Percentiles rank a stretch among this genome's conserved stretches.
Evolutionary conservation across 768 basidiomycete species (phyloP).

Genomic region (Exsudoporus frostii): DNA sequence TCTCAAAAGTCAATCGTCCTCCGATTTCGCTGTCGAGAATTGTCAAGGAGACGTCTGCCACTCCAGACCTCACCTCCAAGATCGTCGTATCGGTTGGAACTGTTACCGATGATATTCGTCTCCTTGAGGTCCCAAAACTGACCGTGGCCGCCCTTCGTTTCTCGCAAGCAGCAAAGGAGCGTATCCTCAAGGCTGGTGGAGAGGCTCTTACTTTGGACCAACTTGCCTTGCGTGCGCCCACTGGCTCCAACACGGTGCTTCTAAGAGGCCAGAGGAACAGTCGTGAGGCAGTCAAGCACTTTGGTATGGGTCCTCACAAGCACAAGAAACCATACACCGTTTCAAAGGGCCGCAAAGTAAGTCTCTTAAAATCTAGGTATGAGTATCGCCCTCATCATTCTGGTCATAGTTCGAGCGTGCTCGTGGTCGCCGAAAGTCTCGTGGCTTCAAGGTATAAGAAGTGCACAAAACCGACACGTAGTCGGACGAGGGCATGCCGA

Average conservation of each 20-base stretch:
- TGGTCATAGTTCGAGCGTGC: constrained; percentile 80
- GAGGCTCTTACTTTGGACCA: constrained; percentile 95
- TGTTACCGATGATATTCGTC: constrained; percentile 93
- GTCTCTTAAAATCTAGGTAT: constrained; percentile 3
- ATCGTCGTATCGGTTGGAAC: constrained; percentile 88
- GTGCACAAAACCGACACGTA: constrained; percentile 32
- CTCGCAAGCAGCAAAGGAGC: constrained; percentile 88
- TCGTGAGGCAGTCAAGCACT: constrained; percentile 95
- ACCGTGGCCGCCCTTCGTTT: constrained; percentile 93
- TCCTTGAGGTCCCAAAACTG: constrained; percentile 82
- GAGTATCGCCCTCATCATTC: not conserved
- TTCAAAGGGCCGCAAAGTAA: constrained; percentile 94
- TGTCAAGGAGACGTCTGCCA: constrained; percentile 70
- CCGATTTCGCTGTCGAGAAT: constrained; percentile 95
- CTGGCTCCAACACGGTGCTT: constrained; percentile 91
- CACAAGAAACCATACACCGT: constrained; percentile 96
- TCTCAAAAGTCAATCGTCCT: constrained; percentile 95
- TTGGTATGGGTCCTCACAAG: constrained; percentile 98
- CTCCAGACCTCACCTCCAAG: constrained; percentile 70
- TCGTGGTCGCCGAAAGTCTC: constrained; percentile 98
- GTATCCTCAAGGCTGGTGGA: constrained; percentile 93
- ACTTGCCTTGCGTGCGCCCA: constrained; percentile 91
- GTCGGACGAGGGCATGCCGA: constrained; percentile 27
- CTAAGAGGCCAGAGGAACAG: constrained; percentile 90
- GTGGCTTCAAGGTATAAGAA: constrained; percentile 91